Evolutionary conservation across 257 asterid genomes (phyloP), one percentile per base, ranked within the genome.

Genomic region (Avicennia marina): DNA sequence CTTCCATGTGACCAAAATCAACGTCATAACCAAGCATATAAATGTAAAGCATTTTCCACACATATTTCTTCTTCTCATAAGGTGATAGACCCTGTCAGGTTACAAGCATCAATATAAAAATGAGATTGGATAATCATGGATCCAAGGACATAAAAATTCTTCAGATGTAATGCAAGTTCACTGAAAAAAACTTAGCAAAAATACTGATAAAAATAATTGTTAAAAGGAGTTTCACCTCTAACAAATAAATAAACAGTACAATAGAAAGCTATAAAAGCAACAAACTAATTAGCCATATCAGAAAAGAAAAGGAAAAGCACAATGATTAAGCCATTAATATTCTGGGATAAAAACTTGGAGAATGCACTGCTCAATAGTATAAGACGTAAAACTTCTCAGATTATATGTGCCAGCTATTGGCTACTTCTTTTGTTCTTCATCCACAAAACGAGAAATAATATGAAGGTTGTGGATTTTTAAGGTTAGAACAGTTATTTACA

Each of bases 1-100:
- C 97, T 76, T 94, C 99, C 99, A 94, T 94, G 75, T 94, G 99
- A 64, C 99, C 99, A 78, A 94, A 94, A 74, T 94, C 95, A 75
- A 94, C 99, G 60, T 94, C 99, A 73, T 94, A 94, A 33, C 99
- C 99, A 44, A 94, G 94, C 97, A 94, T 94, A 46, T 74, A 85
- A 66, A 94, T 89, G 81, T 94, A 94, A 63, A 94, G 97, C 96
- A 94, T 89, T 70, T 94, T 94, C 99, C 99, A 94, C 55, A 94
- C 97, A 62, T 94, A 94, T 62, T 94, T 94, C 81, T 94, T 94
- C 89, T 94, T 94, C 80, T 89, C 99, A 59, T 89, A 84, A 54
- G 82, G 96, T 64, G 99, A 68, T 70, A 82, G 72, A 51, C 88
- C 94, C 99, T 94, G 90, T 47, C 55, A 52, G n/a, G 16, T 49